Evolutionary conservation across 306 rosid genomes (phyloP).

Genomic region (Pterocarpus santalinus): DNA sequence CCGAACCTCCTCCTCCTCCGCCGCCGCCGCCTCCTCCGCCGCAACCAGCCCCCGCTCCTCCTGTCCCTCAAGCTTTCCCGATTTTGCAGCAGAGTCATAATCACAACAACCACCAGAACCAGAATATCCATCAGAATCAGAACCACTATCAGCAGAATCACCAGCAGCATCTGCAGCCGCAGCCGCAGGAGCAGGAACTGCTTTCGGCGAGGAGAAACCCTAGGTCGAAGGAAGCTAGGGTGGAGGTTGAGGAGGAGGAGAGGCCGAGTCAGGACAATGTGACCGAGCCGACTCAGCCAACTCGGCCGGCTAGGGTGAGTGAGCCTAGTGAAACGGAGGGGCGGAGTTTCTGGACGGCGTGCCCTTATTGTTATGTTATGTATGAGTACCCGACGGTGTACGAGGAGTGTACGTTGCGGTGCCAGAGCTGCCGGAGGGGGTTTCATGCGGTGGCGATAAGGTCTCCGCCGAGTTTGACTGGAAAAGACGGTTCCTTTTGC

Average conservation of each 20-base stretch:
- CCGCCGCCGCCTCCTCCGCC: conserved; percentile 43
- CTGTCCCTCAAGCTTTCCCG: not conserved
- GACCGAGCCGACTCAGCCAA: conserved; percentile 38
- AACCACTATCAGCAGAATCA: not conserved
- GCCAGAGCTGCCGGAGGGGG: conserved; percentile 83
- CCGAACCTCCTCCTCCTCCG: conserved; percentile 44
- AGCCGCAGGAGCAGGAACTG: conserved; percentile 41
- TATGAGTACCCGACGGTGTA: conserved; percentile 79
- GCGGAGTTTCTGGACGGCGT: conserved; percentile 87
- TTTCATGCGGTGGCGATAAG: conserved; percentile 71
- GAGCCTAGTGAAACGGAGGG: conserved; percentile 30
- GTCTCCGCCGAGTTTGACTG: conserved; percentile 73
- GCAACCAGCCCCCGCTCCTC: conserved; percentile 28
- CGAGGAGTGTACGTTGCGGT: conserved; percentile 81
- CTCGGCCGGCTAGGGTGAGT: not conserved
- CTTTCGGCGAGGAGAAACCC: conserved; percentile 49
- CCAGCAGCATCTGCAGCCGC: not conserved
- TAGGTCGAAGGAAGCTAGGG: conserved; percentile 45
- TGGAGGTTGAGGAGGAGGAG: conserved; percentile 52
- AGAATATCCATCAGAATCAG: not conserved
- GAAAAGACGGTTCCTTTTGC: conserved; percentile 54
- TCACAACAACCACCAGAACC: not conserved
- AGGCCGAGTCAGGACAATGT: conserved; percentile 59
- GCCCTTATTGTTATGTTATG: conserved; percentile 84
- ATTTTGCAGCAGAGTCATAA: conserved; percentile 25